Base-by-base conservation (phyloP, 2,329 filamentous ascomycete species). In the Monosporascus sp. region DNA sequence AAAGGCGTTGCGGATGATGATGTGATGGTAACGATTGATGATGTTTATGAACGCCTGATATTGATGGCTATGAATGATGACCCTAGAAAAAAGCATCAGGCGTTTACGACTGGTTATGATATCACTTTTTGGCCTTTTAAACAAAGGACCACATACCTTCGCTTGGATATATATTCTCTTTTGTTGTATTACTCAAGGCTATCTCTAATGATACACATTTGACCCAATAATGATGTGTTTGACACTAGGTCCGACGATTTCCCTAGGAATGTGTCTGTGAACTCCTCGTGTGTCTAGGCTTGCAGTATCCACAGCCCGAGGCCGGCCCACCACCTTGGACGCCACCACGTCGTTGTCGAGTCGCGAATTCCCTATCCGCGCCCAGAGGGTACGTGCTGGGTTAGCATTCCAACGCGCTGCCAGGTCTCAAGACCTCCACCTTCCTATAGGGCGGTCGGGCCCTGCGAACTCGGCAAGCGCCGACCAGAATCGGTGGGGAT, bases 11-110 rank as follows among this genome's bases (percentile, higher is more conserved):
- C 43, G 24, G 20, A 26, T 17, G 31, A 8, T 9, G 14, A 3
- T 20, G 22, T 15, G 40, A 31, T 60, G 63, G 49, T 52, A 41
- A 47, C 64, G 62, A 65, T 52, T 37, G 28, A 22, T 49, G 26
- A 26, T 26, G 11, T 17, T 18, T 38, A 24, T 26, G 28, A 24
- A 26, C 35, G 45, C 41, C 22, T 41, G 48, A 35, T n/a, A 40
- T 48, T 38, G 51, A 51, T 46, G 46, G 24, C 46, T 20, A 48
- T 37, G 26, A 18, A 18, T 18, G 14, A 38, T n/a, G 26, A 37
- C 9, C n/a, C n/a, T 15, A 37, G 14, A 24, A 11, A 14, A 24
- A 46, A 26, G 24, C 8, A 22, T 14, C 24, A 1, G 24, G 41
- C 1, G 14, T 15, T 20, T 11, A 44, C n/a, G 41, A 44, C n/a